Conservation (phyloP, 768 basidiomycete species). For the Phylloporus sp. region DNA sequence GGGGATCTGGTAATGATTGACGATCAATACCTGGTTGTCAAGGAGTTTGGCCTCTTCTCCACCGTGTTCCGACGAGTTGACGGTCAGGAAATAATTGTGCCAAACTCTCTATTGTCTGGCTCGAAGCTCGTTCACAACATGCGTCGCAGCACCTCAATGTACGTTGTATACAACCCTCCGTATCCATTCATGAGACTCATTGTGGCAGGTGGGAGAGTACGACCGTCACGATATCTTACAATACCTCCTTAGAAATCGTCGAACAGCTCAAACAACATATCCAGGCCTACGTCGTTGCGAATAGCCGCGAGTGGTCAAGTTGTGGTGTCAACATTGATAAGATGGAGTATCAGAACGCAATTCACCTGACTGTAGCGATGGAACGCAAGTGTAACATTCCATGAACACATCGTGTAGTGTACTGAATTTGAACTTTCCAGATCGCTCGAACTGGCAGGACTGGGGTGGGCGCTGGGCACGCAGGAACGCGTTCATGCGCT, state of each 20-base stretch:
- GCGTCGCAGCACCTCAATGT: conserved; percentile 73
- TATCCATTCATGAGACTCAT: conserved; percentile 4
- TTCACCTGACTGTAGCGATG: conserved; percentile 61
- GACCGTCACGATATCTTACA: conserved; percentile 59
- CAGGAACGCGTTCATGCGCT: conserved; percentile 71
- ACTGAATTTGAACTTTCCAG: conserved; percentile 31
- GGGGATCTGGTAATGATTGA: conserved; percentile 83
- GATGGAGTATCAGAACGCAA: conserved; percentile 75
- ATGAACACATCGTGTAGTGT: neutral
- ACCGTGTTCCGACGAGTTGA: conserved; percentile 79
- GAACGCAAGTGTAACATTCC: conserved; percentile 51
- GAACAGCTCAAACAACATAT: conserved; percentile 63
- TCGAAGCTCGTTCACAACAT: conserved; percentile 77
- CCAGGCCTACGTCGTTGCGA: conserved; percentile 53
- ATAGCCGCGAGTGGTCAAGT: conserved; percentile 71
- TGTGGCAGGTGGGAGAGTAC: conserved; percentile 61
- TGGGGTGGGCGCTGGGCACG: conserved; percentile 80
- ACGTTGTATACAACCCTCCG: conserved; percentile 19
- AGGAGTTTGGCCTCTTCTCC: conserved; percentile 77
- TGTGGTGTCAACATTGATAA: conserved; percentile 67
- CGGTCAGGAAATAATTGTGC: conserved; percentile 75
- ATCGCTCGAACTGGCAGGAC: conserved; percentile 82
- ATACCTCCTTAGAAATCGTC: conserved; percentile 66
- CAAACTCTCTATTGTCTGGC: conserved; percentile 66
- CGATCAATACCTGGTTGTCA: conserved; percentile 43